Conservation (phyloP, 2,329 filamentous ascomycete genomes). For the Xylariaceae sp. region DNA sequence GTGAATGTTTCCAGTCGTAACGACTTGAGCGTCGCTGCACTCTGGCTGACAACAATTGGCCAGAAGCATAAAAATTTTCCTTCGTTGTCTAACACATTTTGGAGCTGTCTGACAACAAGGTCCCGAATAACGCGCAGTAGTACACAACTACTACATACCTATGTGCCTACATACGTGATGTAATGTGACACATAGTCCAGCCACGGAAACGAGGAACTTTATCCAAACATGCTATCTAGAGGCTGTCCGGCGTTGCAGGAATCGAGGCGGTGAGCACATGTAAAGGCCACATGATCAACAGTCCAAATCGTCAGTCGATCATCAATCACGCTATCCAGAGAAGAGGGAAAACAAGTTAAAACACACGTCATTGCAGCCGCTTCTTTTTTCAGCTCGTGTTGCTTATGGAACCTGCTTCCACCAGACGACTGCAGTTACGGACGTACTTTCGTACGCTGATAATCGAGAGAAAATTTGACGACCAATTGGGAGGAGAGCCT, state of each 20-base stretch:
- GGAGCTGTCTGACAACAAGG: too few species aligned
- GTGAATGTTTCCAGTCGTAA: too few species aligned
- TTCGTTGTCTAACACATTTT: too few species aligned
- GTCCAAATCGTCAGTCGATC: conserved; percentile 4
- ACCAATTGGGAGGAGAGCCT: not conserved
- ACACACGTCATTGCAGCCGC: too few species aligned
- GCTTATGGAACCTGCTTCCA: not conserved
- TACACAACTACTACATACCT: too few species aligned
- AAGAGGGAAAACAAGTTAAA: too few species aligned
- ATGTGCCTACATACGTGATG: not conserved
- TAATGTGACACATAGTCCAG: not conserved
- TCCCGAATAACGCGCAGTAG: too few species aligned
- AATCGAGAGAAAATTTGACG: not conserved
- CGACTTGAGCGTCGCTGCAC: too few species aligned
- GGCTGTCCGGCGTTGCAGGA: not conserved
- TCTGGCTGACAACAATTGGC: too few species aligned
- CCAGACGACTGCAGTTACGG: too few species aligned
- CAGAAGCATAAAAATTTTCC: too few species aligned
- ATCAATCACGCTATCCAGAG: not conserved
- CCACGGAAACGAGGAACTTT: not conserved
- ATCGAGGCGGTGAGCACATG: conserved; percentile 3
- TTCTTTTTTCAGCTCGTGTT: not conserved
- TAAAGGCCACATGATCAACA: not conserved
- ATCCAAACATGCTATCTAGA: not conserved
- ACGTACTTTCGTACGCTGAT: too few species aligned